Base-by-base conservation (phyloP, 768 basidiomycete species). In the Neoboletus subvelutipes region DNA sequence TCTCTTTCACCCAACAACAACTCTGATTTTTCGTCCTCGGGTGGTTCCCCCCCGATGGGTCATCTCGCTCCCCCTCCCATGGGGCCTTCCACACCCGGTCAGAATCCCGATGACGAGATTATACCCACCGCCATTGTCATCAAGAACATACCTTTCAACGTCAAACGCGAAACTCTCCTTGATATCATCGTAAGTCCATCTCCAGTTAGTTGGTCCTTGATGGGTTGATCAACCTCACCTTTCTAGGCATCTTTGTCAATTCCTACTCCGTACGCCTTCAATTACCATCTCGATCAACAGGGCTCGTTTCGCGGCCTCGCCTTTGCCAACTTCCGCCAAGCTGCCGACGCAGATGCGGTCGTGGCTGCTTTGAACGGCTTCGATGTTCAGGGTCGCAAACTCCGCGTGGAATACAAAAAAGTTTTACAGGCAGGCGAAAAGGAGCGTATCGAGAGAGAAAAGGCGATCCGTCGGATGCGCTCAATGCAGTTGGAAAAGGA, bases 91-190 rank as follows among this genome's bases (percentile, higher is more conserved):
- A 80, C 83, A 13, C 80, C 85, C 47, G 75, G 73, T 56, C 78
- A 75, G 68, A 81, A 75, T 57, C 66, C 71, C 42, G 91, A 93
- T 65, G 94, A 97, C 75, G 94, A 97, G 73, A 82, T 97, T 73
- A 98, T 98, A 76, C 96, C 96, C 54, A 98, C 95, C 11, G 97
- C 97, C 53, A 98, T 99, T 69, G 97, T 99, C 71, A 98, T 99
- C 75, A 99, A 99, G 85, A 98, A 98, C 80, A 99, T 99, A 78
- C 96, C 96, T 64, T 99, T 99, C 81, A 94, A 94, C 67, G 94
- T 98, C 64, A 92, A 94, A 77, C 88, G 92, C 69, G 96, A 98
- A 77, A 92, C 92, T 43, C 84, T 99, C 64, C 86, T 98, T 68
- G 88, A 90, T 77, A 94, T 98, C 72, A 98, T 99, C 72, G 95